Conservation (phyloP, 1,284 basidiomycete genomes). For the Sporisorium scitamineum region DNA sequence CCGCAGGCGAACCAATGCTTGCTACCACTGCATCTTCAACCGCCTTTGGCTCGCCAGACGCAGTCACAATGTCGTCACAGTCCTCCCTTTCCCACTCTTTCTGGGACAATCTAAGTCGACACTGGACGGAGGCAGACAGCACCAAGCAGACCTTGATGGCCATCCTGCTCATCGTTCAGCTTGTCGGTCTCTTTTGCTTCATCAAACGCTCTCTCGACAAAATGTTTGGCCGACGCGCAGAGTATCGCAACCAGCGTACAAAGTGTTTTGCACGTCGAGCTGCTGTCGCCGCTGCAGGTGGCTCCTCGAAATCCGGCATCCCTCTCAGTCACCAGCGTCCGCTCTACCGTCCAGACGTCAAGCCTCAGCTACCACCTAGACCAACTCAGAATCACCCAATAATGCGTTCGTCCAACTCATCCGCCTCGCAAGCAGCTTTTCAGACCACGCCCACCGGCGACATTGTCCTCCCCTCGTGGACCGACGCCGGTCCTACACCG, state of each 20-base stretch:
- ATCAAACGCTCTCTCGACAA: conserved; percentile 50
- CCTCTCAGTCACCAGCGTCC: conserved; percentile 48
- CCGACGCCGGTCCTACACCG: conserved; percentile 40
- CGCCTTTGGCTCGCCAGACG: neutral
- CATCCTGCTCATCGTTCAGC: conserved; percentile 39
- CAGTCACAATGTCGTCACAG: conserved; percentile 14
- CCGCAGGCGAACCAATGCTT: neutral
- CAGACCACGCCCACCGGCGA: conserved; percentile 40
- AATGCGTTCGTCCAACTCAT: conserved; percentile 15
- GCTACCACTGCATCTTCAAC: neutral
- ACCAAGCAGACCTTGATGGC: conserved; percentile 55
- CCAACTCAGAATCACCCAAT: conserved; percentile 35
- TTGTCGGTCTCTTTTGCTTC: conserved; percentile 30
- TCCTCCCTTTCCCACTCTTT: conserved; percentile 16
- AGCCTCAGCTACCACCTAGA: conserved; percentile 40
- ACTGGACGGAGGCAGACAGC: conserved; percentile 46
- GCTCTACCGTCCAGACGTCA: conserved; percentile 37
- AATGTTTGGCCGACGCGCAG: conserved; percentile 43
- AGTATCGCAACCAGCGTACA: conserved; percentile 48
- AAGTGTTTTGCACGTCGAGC: conserved; percentile 43
- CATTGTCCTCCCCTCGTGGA: conserved; percentile 50
- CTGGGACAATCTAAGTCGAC: conserved; percentile 31
- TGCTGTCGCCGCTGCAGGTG: conserved; percentile 44
- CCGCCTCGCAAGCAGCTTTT: conserved; percentile 11
- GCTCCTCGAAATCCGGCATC: conserved; percentile 30